Evolutionary conservation across 306 rosid species (phyloP), one percentile per base, ranked within the genome.

Genomic region (Gastrolobium bilobum): DNA sequence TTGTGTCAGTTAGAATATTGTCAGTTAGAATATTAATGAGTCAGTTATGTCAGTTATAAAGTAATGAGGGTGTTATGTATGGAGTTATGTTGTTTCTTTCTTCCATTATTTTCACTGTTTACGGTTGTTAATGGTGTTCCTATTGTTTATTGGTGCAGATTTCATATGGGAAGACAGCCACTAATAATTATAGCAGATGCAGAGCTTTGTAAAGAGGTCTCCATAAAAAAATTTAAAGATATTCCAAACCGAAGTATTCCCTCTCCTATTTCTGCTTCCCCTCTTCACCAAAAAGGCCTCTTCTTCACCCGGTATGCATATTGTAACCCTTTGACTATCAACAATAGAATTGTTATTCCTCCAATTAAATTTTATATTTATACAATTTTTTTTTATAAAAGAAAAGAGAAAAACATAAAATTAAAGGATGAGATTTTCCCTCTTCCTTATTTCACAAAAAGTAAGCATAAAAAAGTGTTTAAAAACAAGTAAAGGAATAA

Each of bases 81-180:
- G n/a, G n/a, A n/a, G n/a, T n/a, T n/a, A n/a, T n/a, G n/a, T n/a
- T n/a, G 13, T 29, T 29, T 2, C 1, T 34, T 39, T 50, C 29
- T 70, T 35, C 47, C 7, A 71, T 10, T 33, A 33, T 54, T 72
- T 59, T 30, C 6, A 11, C 31, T 15, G 2, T 14, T 10, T 29
- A 33, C 4, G 20, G 31, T 57, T 68, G 33, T 58, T 33, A 44
- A 40, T 13, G 61, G 2, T 44, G n/a, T 48, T 56, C 3, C 9
- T 52, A 10, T 4, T 29, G 59, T 66, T 43, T 52, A 68, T 13
- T 75, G 60, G 69, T 77, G 79, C 88, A 95, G 99, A 81, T 95
- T 95, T 86, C 99, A 95, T 47, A 89, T 90, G 96, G 99, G 98
- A 52, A 90, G 99, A 65, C 97, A 91, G 68, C 96, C 99, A 68